Evolutionary conservation across 805 yeast species (phyloP).

Genomic region (Yamadazyma laniorum): DNA sequence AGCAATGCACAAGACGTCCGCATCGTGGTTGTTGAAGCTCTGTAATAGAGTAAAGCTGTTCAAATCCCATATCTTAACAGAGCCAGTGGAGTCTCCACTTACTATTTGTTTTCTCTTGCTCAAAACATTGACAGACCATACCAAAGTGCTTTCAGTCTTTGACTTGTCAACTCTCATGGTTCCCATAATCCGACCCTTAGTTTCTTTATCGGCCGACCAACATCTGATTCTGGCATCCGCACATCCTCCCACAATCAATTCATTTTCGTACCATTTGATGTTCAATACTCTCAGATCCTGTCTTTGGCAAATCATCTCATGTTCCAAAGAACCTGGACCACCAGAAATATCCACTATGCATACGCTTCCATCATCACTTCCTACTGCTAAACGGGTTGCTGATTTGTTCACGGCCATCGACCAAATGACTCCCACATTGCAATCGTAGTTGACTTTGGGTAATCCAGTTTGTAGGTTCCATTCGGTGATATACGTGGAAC

Average conservation of each 20-base stretch:
- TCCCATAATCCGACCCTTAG: constrained; percentile 66
- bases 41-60: constrained; percentile 73
- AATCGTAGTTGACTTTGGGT: constrained; percentile 75
- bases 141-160: constrained; percentile 79
- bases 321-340: constrained; percentile 81
- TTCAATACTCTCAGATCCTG: constrained; percentile 80
- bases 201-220: constrained; percentile 56
- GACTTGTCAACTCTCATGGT: constrained; percentile 92
- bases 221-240: constrained; percentile 89
- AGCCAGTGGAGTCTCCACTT: constrained; percentile 96
- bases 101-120: constrained; percentile 70
- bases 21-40: constrained; percentile 80
- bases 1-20: constrained; percentile 79
- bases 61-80: constrained; percentile 90
- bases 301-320: constrained; percentile 71
- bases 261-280: constrained; percentile 69
- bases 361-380: constrained; percentile 94
- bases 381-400: constrained; percentile 72
- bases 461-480: constrained; percentile 80
- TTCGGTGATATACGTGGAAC: constrained; percentile 85
- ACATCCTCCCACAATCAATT: constrained; percentile 83
- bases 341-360: constrained; percentile 82
- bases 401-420: constrained; percentile 65
- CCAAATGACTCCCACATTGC: constrained; percentile 95
- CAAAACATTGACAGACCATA: constrained; percentile 79